These are phyloP conservation scores for Eucalyptus cloeziana DNA, from an alignment of 345 rosid genomes.

Conservation along the genomic window DNA sequence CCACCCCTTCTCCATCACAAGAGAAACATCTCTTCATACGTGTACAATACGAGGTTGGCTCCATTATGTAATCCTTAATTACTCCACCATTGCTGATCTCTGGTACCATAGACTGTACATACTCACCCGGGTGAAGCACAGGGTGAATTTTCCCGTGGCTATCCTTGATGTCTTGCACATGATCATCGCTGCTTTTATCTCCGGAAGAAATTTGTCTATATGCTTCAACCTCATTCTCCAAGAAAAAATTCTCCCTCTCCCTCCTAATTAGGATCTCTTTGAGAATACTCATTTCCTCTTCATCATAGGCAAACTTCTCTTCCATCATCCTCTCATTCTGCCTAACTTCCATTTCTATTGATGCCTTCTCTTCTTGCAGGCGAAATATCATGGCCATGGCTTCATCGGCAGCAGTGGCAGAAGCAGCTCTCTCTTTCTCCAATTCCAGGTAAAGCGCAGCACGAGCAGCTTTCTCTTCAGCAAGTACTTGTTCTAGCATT, in stretches of 20 bases:
- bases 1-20: conserved; percentile 4
- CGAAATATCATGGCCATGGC: conserved; percentile 87
- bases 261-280: conserved; percentile 71
- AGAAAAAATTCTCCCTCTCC: conserved; percentile 66
- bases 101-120: not conserved
- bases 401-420: conserved; percentile 85
- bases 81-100: not conserved
- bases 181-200: conserved; percentile 8
- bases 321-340: conserved; percentile 85
- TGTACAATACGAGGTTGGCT: not conserved
- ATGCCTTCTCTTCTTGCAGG: conserved; percentile 76
- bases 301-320: conserved; percentile 71
- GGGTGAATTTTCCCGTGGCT: not conserved
- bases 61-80: not conserved
- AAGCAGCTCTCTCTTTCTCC: conserved; percentile 78
- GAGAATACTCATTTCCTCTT: conserved; percentile 76
- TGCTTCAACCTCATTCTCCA: conserved; percentile 73
- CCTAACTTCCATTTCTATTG: conserved; percentile 75
- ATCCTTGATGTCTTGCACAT: not conserved
- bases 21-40: not conserved
- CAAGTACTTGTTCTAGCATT: conserved; percentile 37
- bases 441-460: conserved; percentile 46
- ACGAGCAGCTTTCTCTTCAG: conserved; percentile 34
- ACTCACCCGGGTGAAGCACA: conserved; percentile 1
- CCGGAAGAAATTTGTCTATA: conserved; percentile 33